These are phyloP conservation scores for Amaranthus tricolor DNA, from an alignment of 179 eudicot genomes.

Conservation along the genomic window DNA sequence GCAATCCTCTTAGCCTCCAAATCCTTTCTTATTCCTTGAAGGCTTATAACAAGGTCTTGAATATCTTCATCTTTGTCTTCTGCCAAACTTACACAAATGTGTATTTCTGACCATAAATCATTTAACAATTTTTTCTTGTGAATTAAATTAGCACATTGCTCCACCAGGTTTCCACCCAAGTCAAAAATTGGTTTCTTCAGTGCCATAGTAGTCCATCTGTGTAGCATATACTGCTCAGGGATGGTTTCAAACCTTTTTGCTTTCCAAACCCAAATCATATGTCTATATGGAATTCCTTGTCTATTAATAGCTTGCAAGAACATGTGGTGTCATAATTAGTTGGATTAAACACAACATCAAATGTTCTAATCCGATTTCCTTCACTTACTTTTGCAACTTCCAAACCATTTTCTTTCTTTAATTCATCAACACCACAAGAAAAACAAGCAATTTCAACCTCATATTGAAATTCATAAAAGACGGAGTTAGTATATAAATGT, in stretches of 20 bases:
- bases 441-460: neutral
- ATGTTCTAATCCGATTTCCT: neutral
- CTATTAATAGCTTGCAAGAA: slow-evolving; percentile 2
- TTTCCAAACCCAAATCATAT: neutral
- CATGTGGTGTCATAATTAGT: neutral
- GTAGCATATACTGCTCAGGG: neutral
- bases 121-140: neutral
- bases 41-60: neutral
- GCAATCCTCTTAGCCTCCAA: neutral
- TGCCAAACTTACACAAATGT: neutral
- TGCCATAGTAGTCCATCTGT: neutral
- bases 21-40: neutral
- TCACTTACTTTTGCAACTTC: neutral
- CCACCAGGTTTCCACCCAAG: neutral
- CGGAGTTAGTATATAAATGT: neutral
- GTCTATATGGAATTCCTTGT: slow-evolving; percentile 1
- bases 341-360: neutral
- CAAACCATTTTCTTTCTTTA: too few relatives aligned
- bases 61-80: neutral
- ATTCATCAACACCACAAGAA: neutral
- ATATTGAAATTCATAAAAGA: neutral
- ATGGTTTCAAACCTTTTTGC: neutral
- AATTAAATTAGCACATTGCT: neutral
- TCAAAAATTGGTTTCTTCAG: neutral
- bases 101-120: neutral